Evolutionary conservation across 2,329 filamentous ascomycete species (phyloP).

Genomic region (Tricladium varicosporioides): DNA sequence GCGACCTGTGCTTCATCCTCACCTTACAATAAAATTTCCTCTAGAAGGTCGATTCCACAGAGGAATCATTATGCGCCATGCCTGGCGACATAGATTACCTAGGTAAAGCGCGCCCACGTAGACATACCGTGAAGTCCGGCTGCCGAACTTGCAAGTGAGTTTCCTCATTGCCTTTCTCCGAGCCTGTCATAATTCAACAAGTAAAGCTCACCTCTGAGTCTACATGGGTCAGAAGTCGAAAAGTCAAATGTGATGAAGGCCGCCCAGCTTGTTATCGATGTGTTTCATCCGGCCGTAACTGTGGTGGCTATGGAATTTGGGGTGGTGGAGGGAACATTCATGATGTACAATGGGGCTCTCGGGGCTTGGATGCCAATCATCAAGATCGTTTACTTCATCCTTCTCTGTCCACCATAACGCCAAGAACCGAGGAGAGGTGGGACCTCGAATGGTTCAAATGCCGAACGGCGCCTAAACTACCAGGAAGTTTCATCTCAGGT

Average conservation of each 20-base stretch:
- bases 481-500: conserved; percentile 35
- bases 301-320: conserved; percentile 36
- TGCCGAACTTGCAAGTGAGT: conserved; percentile 42
- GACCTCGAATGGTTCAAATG: conserved; percentile 46
- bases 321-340: conserved; percentile 13
- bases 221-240: conserved; percentile 15
- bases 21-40: too few relatives aligned
- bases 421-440: not conserved
- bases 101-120: too few relatives aligned
- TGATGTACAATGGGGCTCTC: not conserved
- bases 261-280: conserved; percentile 24
- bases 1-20: too few relatives aligned
- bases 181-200: conserved; percentile 27
- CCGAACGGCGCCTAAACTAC: conserved; percentile 41
- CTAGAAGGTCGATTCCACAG: too few relatives aligned
- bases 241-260: conserved; percentile 29
- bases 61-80: too few relatives aligned
- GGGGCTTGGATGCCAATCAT: not conserved
- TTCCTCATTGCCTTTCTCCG: not conserved
- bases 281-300: conserved; percentile 20
- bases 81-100: too few relatives aligned
- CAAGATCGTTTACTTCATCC: too few relatives aligned
- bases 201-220: conserved; percentile 8
- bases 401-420: not conserved
- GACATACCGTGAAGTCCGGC: not conserved